Evolutionary conservation across 495 filamentous ascomycete species (phyloP), one percentile per base, ranked within the genome.

Genomic region (Hypoxylon subgilvum): DNA sequence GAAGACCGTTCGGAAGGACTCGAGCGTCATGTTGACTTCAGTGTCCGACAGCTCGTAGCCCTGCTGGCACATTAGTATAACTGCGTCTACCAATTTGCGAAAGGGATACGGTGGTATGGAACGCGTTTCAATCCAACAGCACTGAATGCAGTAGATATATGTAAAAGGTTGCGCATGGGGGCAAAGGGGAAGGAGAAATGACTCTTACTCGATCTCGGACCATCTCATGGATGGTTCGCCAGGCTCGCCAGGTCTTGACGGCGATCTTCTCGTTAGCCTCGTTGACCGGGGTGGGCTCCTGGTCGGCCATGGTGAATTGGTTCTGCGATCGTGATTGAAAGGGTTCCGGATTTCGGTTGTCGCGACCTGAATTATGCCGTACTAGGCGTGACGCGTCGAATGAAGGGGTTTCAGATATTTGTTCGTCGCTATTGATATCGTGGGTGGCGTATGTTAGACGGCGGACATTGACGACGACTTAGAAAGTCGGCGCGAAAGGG

Each of bases 1-100:
- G 72, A 85, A 96, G 60, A 86, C 79, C 6, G 53, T 42, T 47
- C 77, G 79, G 78, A 98, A 98, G 8, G 87, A 81, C 6, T 86
- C 80, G 12, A 96, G 86, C 1, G 88, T 80, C 61, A 96, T 88
- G 65, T 83, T 82, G 51, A 96, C 82, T 82, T 98, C 94, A 19
- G 91, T 87, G 41, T 97, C 91, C 19, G 90, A 78, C 14, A 98
- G 79, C 69, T 95, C 88, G 76, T 98, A 98, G 58, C 93, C 93
- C 92, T 96, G 62, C 13, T 6, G 3, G n/a, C 43, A 30, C 34
- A 43, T 66, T 16, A 66, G 57, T 57, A 51, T 48, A 42, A 16
- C 40, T 21, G 14, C 40, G 30, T 41, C 18, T 28, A 41, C 12
- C 25, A 25, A 49, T 34, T 57, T 27, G 35, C 47, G 34, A 13